Percentiles rank a stretch among this genome's conserved stretches.
phyloP scores from a whole-genome alignment of 371 early-diverging fungal species.

The Syncephalastrum sp. region DNA sequence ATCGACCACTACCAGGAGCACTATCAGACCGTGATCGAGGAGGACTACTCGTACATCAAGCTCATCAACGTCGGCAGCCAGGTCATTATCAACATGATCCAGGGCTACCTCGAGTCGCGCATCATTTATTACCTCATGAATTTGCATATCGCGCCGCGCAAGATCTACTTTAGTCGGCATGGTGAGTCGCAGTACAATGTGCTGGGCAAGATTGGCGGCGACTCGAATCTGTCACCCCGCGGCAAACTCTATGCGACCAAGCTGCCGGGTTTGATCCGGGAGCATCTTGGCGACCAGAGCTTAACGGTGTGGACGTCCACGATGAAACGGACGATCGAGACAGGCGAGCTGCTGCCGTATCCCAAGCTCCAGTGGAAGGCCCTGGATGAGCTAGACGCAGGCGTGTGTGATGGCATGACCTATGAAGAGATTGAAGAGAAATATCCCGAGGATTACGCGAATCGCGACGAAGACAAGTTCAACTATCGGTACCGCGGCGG shows the following conservation, averaged over 20 bases:
- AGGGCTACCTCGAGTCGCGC: slow-evolving; percentile 92
- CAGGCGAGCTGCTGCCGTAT: slow-evolving; percentile 73
- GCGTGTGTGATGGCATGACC: slow-evolving; percentile 97
- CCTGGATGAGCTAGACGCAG: slow-evolving; percentile 95
- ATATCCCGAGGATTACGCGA: slow-evolving; percentile 85
- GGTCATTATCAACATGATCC: slow-evolving; percentile 85
- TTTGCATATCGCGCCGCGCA: slow-evolving; percentile 91
- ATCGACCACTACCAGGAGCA: slow-evolving; percentile 87
- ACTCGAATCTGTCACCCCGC: slow-evolving; percentile 83
- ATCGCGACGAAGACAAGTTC: slow-evolving; percentile 95
- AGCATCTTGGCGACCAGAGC: slow-evolving; percentile 66
- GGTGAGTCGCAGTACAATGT: slow-evolving; percentile 92
- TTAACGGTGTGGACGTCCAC: slow-evolving; percentile 96
- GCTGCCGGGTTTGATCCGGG: slow-evolving; percentile 77
- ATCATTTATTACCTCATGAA: slow-evolving; percentile 98
- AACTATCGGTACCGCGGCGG: slow-evolving; percentile 93
- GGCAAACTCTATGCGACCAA: slow-evolving; percentile 81
- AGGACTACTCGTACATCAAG: slow-evolving; percentile 84
- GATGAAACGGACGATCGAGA: slow-evolving; percentile 87
- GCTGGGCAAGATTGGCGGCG: slow-evolving; percentile 92
- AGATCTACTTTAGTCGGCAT: slow-evolving; percentile 90
- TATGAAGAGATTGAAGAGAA: slow-evolving; percentile 94
- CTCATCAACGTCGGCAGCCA: slow-evolving; percentile 93
- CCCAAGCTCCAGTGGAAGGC: slow-evolving; percentile 95
- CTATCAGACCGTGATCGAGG: slow-evolving; percentile 86